These are phyloP conservation scores for Microcera coccophila DNA, from an alignment of 2,329 filamentous ascomycete genomes.

Conservation along the genomic window DNA sequence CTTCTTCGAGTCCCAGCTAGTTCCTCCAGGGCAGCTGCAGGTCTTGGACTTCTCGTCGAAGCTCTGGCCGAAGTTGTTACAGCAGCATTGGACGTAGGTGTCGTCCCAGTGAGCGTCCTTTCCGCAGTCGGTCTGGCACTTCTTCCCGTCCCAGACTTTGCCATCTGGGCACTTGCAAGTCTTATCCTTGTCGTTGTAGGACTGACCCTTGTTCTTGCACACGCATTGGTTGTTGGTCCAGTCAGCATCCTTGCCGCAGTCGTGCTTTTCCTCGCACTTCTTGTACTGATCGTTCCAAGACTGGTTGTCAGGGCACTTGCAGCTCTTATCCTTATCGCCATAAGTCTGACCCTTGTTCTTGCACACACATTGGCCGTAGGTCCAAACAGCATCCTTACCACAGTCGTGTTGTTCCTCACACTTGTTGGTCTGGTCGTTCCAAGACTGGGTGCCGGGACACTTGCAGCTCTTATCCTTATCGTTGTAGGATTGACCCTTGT, in stretches of 20 bases:
- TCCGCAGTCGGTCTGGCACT: no score
- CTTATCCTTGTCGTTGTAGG: not conserved
- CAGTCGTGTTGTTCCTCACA: not conserved
- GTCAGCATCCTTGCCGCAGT: constrained; percentile 1
- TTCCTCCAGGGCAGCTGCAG: no score
- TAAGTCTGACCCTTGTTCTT: constrained; percentile 9
- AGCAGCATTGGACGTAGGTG: no score
- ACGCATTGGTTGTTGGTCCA: not conserved
- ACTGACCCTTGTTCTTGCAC: constrained; percentile 1
- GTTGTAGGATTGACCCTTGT: not conserved
- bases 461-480: not conserved
- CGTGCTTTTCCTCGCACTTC: constrained; percentile 4
- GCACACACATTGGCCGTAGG: constrained; percentile 6
- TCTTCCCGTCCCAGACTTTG: no score
- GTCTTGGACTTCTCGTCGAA: no score
- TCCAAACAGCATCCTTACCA: not conserved
- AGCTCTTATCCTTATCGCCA: constrained; percentile 5
- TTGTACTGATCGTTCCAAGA: constrained; percentile 6
- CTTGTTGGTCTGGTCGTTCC: not conserved
- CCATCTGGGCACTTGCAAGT: no score
- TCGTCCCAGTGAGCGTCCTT: no score
- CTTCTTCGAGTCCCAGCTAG: no score
- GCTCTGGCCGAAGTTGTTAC: no score
- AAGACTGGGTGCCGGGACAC: not conserved
- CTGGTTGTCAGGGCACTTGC: constrained; percentile 8